phyloP scores from a whole-genome alignment of 805 yeast species.

The Candida patagonica region DNA sequence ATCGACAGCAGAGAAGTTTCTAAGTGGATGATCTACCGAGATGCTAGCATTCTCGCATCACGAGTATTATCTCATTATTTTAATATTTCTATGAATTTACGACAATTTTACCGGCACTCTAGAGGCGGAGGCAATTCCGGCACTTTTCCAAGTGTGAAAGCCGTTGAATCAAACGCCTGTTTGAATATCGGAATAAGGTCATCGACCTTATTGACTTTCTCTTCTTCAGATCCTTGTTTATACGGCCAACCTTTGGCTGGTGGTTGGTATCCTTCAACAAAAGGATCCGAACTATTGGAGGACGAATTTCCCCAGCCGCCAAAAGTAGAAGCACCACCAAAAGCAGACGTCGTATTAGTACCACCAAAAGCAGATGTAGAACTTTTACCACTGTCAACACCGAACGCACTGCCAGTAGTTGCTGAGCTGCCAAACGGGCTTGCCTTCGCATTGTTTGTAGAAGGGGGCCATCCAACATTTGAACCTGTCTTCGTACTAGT shows the following conservation, averaged over 20 bases:
- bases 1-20: constrained; percentile 25
- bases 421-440: not conserved
- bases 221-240: constrained; percentile 29
- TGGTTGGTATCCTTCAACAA: constrained; percentile 2
- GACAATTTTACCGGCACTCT: constrained; percentile 14
- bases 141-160: constrained; percentile 23
- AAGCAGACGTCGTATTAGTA: not conserved
- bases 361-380: not conserved
- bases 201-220: constrained; percentile 24
- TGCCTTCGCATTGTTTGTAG: not conserved
- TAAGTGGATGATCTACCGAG: not conserved
- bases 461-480: not conserved
- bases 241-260: constrained; percentile 15
- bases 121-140: constrained; percentile 28
- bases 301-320: not conserved
- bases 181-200: constrained; percentile 37
- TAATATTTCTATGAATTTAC: not conserved
- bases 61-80: not conserved
- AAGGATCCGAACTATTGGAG: not conserved
- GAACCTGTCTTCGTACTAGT: not conserved
- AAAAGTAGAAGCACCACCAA: not conserved
- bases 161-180: constrained; percentile 34
- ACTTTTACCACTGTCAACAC: not conserved
- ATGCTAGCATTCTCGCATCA: not conserved
- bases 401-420: not conserved